Base-by-base conservation (phyloP, 345 rosid genomes). In the Combretum micranthum region DNA sequence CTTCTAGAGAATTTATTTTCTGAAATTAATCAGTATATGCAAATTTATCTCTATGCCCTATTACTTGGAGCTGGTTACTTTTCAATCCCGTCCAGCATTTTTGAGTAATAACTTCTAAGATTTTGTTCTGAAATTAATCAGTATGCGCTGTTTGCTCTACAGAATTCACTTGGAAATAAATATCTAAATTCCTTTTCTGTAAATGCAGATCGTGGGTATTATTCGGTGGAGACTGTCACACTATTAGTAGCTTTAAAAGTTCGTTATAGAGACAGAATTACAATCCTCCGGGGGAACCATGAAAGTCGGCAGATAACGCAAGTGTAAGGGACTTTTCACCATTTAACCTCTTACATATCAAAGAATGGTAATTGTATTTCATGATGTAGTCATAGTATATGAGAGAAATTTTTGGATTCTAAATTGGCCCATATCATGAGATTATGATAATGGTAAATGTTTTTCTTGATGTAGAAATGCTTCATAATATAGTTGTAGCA, bases 231-330 rank as follows among this genome's bases (percentile, higher is more conserved):
- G 79, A 92, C 96, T 25, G 98, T 88, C 58, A 74, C 96, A 8
- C 80, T 92, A 60, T 72, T 92, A 79, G 98, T 92, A 71, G 96
- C 98, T 6, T 47, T 92, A 76, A 92, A 92, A 80, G 96, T 92
- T 16, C 82, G 98, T 21, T 88, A 88, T 73, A 84, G 98, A 72
- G 98, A 92, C 74, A 81, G 98, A 75, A 53, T 92, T 61, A 92
- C 98, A 15, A 92, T 92, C 57, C 75, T 92, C 12, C 80, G 98
- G 72, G 98, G 98, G 63, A 92, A 92, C 55, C 98, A 92, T 21
- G 98, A 92, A 81, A 92, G 96, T 77, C 82, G 98, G 62, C 98
- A 92, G 75, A 92, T 92, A 22, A 92, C 98, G 16, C 98, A 92
- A 92, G 98, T 92, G 98, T 92, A 92, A 84, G 95, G 52, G 15